Evolutionary conservation across 441 rosid species (phyloP).

Genomic region (Croton laevigatus): DNA sequence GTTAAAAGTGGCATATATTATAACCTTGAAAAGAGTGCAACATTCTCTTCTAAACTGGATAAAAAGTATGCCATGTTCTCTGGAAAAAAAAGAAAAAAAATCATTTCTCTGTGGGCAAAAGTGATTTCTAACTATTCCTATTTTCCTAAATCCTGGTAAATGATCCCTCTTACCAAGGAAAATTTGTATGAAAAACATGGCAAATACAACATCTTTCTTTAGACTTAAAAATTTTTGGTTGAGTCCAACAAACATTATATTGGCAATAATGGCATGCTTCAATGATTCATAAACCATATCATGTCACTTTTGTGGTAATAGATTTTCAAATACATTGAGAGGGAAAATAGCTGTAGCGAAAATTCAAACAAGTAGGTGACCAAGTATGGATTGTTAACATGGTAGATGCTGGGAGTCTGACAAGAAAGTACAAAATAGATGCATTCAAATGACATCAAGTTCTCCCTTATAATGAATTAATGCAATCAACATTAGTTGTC

Average conservation of each 20-base stretch:
- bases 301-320: not conserved
- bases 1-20: no score
- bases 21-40: not conserved
- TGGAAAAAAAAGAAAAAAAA: not conserved
- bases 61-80: not conserved
- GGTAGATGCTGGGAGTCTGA: not conserved
- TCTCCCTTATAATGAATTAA: not conserved
- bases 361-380: not conserved
- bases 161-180: not conserved
- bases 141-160: not conserved
- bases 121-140: not conserved
- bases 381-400: not conserved
- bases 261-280: not conserved
- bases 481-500: not conserved
- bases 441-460: not conserved
- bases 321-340: not conserved
- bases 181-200: not conserved
- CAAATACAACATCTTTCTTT: not conserved
- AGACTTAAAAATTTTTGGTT: not conserved
- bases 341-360: not conserved
- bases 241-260: not conserved
- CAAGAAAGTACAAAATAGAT: not conserved
- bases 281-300: not conserved
- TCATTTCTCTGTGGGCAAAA: not conserved
- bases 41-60: not conserved